Evolutionary conservation across 768 basidiomycete genomes (phyloP).

Genomic region (Hericium rajendrae): DNA sequence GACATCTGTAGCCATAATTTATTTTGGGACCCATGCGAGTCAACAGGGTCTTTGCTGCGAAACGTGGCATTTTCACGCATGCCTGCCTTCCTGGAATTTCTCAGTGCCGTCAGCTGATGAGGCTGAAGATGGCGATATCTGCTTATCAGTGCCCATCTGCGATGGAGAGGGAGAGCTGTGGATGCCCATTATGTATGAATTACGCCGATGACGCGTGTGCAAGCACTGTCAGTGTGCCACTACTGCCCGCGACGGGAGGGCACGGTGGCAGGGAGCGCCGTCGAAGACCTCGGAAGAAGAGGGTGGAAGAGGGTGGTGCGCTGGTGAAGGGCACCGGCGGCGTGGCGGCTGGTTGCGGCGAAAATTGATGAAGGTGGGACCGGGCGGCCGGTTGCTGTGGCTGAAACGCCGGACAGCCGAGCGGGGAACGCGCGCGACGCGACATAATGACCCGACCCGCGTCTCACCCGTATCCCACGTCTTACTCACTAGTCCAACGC

Average conservation of each 20-base stretch:
- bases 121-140: not conserved
- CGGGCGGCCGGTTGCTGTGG: constrained; percentile 1
- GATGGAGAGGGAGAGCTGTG: not conserved
- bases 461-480: constrained; percentile 13
- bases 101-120: not conserved
- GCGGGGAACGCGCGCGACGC: constrained; percentile 14
- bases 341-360: not conserved
- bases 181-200: not conserved
- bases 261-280: too few relatives aligned
- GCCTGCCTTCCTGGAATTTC: not conserved
- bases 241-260: too few relatives aligned
- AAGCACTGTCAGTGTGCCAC: not conserved
- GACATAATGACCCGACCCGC: constrained; percentile 13
- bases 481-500: constrained; percentile 13
- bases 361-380: not conserved
- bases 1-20: not conserved
- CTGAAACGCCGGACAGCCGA: constrained; percentile 4
- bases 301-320: not conserved
- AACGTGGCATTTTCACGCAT: not conserved
- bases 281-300: not conserved
- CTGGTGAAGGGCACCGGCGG: not conserved
- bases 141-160: not conserved
- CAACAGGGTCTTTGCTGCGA: not conserved
- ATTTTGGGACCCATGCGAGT: not conserved
- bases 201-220: not conserved